Conservation (phyloP, 164 flowering plant species). For the Berberis vulgaris region DNA sequence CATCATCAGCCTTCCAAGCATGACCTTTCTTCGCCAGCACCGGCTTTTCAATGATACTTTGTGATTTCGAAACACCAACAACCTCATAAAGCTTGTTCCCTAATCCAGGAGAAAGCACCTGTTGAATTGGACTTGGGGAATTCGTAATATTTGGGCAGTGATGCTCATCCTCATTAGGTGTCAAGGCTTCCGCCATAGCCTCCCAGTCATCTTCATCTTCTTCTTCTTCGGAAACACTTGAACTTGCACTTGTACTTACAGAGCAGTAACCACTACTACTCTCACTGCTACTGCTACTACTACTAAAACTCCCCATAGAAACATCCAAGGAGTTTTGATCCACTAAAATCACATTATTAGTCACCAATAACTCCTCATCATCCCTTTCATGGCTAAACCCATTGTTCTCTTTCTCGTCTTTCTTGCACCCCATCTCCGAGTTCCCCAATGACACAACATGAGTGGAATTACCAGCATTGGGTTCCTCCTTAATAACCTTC, state of each 20-base stretch:
- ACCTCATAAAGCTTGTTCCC: conserved; percentile 1
- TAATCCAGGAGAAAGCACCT: conserved; percentile 8
- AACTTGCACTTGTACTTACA: conserved; percentile 35
- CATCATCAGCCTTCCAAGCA: conserved; percentile 92
- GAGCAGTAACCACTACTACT: conserved; percentile 36
- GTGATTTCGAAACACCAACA: conserved; percentile 15
- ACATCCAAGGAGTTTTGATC: conserved; percentile 17
- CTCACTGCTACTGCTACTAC: conserved; percentile 23
- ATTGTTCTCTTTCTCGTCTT: conserved; percentile 9
- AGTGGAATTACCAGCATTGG: conserved; percentile 15
- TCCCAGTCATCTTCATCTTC: conserved; percentile 61
- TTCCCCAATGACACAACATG: conserved; percentile 18
- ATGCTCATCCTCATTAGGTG: conserved; percentile 45
- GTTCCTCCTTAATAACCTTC: conserved; percentile 49
- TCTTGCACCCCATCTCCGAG: conserved; percentile 22
- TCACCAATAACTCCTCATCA: conserved; percentile 45
- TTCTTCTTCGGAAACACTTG: conserved; percentile 6
- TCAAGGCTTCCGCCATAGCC: conserved; percentile 61
- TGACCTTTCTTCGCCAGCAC: conserved; percentile 19
- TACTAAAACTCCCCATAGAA: conserved; percentile 32
- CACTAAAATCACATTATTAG: conserved; percentile 29
- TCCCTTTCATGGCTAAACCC: conserved; percentile 34
- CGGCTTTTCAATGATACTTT: conserved; percentile 13
- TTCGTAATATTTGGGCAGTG: conserved; percentile 17
- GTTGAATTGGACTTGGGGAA: conserved; percentile 1